Conservation (phyloP, 73 alveolate species). For the Symbiodinium pilosum region DNA sequence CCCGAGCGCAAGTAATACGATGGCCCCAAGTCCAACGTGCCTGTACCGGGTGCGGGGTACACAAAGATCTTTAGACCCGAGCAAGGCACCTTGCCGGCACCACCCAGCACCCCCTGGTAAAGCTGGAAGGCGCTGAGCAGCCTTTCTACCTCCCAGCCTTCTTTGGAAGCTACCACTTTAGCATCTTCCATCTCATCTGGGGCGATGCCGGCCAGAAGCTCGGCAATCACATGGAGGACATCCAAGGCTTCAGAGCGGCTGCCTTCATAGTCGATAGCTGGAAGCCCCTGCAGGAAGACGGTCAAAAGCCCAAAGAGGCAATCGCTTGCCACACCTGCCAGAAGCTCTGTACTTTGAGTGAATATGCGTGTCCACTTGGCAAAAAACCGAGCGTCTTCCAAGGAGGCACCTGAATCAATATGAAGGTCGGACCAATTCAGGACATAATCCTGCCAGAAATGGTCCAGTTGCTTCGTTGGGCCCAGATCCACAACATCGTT, state of each 20-base stretch:
- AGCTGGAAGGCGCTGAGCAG: slow-evolving; percentile 37
- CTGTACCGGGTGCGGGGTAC: slow-evolving; percentile 19
- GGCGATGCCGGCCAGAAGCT: neutral
- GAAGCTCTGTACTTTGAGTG: slow-evolving; percentile 34
- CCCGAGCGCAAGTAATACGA: neutral
- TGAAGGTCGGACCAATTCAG: slow-evolving; percentile 62
- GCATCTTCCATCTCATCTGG: neutral
- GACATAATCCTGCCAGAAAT: slow-evolving; percentile 72
- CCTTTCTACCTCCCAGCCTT: slow-evolving; percentile 53
- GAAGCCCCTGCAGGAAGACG: slow-evolving; percentile 52
- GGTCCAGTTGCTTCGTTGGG: neutral
- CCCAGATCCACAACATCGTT: slow-evolving; percentile 26
- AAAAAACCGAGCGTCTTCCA: slow-evolving; percentile 68
- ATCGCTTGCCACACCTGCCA: slow-evolving; percentile 29
- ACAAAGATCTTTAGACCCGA: slow-evolving; percentile 21
- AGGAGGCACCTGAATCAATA: slow-evolving; percentile 67
- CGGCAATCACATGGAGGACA: neutral
- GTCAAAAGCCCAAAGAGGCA: slow-evolving; percentile 79
- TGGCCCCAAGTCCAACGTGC: neutral
- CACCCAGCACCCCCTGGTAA: slow-evolving; percentile 21
- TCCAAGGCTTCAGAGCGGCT: slow-evolving; percentile 37
- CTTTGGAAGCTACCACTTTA: neutral
- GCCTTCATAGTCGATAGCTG: slow-evolving; percentile 75
- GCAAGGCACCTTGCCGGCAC: neutral
- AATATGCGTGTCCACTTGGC: slow-evolving; percentile 57